Evolutionary conservation across 2,329 filamentous ascomycete species (phyloP), one percentile per base, ranked within the genome.

Genomic region (Trichoderma afroharzianum): DNA sequence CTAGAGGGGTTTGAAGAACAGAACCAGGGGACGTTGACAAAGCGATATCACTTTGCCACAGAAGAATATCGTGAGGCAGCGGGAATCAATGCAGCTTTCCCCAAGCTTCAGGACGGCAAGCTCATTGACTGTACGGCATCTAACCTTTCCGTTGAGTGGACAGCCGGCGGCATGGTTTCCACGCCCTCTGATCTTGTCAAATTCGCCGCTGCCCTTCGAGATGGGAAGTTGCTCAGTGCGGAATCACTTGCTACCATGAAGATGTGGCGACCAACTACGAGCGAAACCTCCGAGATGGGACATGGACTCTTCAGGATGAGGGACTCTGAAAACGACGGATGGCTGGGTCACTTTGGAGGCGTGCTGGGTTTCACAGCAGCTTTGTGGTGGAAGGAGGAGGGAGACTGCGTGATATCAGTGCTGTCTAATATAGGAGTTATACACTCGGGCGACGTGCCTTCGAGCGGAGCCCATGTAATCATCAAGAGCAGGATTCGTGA

Each of bases 61-160:
- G 58, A 70, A n/a, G 30, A 53, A 1, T 73, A 71, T 64, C 62
- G 69, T 33, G 26, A 70, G 26, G 55, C 62, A 14, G 71, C 71
- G 15, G 73, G 72, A 30, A 39, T 73, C n/a, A 33, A 61, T 36
- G 33, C 58, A n/a, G 55, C 66, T 21, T 74, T 74, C 30, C 71
- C 71, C 1, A 18, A 70, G 39, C 6, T 72, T 21, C 33, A 67
- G 14, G 57, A 59, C n/a, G 57, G 63, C 21, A 69, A 62, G 28
- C 61, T 74, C 24, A 57, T 74, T 14, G 73, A 73, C 50, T 71
- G 64, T 57, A 74, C 61, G 12, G n/a, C 33, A n/a, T 72, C 73
- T 18, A 74, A 74, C 39, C 32, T 74, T 30, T 74, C 73, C 6
- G 47, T 67, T 2, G 71, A 72, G 26, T 74, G 73, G 73, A 62